Percentiles rank a stretch among this genome's conserved stretches.
Evolutionary conservation across 1,284 basidiomycete species (phyloP).

Genomic region (Blastosporella zonata): DNA sequence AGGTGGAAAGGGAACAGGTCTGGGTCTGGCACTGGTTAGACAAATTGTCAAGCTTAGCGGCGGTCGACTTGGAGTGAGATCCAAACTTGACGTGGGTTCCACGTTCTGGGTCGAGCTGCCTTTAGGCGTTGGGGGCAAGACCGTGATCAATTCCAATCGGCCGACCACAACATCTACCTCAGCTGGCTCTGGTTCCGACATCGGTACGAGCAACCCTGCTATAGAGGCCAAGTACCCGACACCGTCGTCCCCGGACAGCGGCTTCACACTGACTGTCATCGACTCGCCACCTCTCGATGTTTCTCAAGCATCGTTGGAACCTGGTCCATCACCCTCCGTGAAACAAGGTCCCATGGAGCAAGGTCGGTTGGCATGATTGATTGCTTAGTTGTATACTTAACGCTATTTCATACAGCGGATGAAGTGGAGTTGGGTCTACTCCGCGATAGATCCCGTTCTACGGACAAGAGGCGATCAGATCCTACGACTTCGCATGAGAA

Average conservation of each 20-base stretch:
- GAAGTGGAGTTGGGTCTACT: conserved; percentile 56
- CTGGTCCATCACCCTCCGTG: conserved; percentile 41
- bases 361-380: conserved; percentile 34
- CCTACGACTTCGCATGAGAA: conserved; percentile 15
- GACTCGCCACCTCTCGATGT: conserved; percentile 30
- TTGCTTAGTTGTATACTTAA: conserved; percentile 2
- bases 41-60: conserved; percentile 85
- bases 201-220: conserved; percentile 8
- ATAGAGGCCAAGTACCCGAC: conserved; percentile 3
- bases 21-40: conserved; percentile 86
- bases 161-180: conserved; percentile 3
- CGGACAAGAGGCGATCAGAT: conserved; percentile 44
- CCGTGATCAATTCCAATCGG: conserved; percentile 25
- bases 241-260: conserved; percentile 16
- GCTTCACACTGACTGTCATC: conserved; percentile 25
- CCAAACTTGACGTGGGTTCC: conserved; percentile 60
- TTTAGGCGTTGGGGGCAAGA: conserved; percentile 38
- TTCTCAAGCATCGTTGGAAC: conserved; percentile 24
- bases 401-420: conserved; percentile 40
- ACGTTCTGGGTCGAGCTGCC: conserved; percentile 82
- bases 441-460: conserved; percentile 38
- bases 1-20: conserved; percentile 83
- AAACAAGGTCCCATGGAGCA: conserved; percentile 71
- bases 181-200: conserved; percentile 1
- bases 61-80: conserved; percentile 74